These are phyloP conservation scores for Paecilomyces sp. DNA, from an alignment of 2,329 filamentous ascomycete genomes.

Conservation along the genomic window DNA sequence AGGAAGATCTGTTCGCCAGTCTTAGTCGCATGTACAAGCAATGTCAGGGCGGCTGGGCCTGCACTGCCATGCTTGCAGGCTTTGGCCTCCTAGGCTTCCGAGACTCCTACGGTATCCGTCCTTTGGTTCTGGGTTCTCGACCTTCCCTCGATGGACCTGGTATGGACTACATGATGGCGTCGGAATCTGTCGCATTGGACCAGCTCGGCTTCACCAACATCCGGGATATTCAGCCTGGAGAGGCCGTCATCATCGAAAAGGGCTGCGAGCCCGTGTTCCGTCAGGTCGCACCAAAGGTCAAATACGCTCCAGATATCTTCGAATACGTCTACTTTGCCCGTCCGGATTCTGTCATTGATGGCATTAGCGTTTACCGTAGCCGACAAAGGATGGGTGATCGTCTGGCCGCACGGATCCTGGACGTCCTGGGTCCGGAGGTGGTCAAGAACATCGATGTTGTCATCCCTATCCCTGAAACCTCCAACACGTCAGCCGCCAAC, in stretches of 20 bases:
- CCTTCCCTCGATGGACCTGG: conserved; percentile 58
- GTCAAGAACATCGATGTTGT: conserved; percentile 71
- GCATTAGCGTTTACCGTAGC: conserved; percentile 77
- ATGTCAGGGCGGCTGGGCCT: conserved; percentile 71
- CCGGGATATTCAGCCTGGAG: conserved; percentile 69
- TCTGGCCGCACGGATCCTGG: conserved; percentile 65
- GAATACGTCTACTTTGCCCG: conserved; percentile 84
- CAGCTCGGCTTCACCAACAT: conserved; percentile 76
- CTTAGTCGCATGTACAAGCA: conserved; percentile 64
- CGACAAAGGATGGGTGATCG: conserved; percentile 81
- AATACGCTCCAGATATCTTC: conserved; percentile 79
- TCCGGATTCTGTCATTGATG: conserved; percentile 76
- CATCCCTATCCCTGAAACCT: conserved; percentile 78
- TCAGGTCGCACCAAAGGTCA: conserved; percentile 61
- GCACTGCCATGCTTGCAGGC: conserved; percentile 73
- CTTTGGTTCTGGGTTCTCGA: conserved; percentile 70
- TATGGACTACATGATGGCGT: conserved; percentile 84
- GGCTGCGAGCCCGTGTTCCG: conserved; percentile 65
- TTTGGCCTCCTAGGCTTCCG: conserved; percentile 75
- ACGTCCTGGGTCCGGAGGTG: conserved; percentile 59
- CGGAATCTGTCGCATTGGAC: conserved; percentile 74
- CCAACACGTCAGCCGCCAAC: conserved; percentile 70
- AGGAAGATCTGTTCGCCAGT: conserved; percentile 67
- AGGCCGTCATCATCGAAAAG: conserved; percentile 81
- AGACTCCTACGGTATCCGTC: conserved; percentile 74